Evolutionary conservation across 2,329 filamentous ascomycete species (phyloP).

Genomic region (Xylariaceae sp.): DNA sequence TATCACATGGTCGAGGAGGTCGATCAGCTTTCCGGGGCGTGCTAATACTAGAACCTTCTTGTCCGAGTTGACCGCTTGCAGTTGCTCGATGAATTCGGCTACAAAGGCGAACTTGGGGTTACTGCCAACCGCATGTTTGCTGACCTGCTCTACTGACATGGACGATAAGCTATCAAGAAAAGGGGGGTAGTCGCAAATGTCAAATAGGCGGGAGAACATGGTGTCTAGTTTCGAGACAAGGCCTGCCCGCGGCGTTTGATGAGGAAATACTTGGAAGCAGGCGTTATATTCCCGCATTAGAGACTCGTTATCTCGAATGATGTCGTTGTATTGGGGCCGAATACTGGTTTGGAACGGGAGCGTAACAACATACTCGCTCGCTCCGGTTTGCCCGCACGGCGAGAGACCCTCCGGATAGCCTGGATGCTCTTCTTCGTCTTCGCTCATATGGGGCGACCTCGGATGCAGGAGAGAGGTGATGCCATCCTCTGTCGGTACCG

Average conservation of each 20-base stretch:
- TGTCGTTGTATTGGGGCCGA: constrained; percentile 47
- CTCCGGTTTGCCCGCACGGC: constrained; percentile 25
- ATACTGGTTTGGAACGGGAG: constrained; percentile 51
- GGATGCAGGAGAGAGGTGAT: constrained; percentile 10
- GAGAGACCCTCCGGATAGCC: constrained; percentile 22
- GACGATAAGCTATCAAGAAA: constrained; percentile 42
- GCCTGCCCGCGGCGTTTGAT: constrained; percentile 34
- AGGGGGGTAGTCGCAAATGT: constrained; percentile 53
- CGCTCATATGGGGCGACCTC: too few relatives aligned
- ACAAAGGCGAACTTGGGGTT: constrained; percentile 58
- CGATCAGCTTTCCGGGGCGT: constrained; percentile 43
- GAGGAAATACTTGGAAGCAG: constrained; percentile 37
- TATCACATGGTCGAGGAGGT: constrained; percentile 48
- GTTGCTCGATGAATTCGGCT: constrained; percentile 45
- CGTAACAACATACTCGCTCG: constrained; percentile 47
- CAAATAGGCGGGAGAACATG: constrained; percentile 46
- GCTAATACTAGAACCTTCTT: constrained; percentile 50
- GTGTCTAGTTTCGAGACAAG: constrained; percentile 44
- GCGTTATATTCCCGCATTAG: constrained; percentile 41
- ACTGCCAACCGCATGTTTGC: constrained; percentile 49
- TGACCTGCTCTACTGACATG: constrained; percentile 38
- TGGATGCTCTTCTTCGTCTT: constrained; percentile 16
- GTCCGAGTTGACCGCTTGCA: constrained; percentile 35
- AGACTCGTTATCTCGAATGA: constrained; percentile 38
- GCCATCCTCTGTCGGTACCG: constrained; percentile 24